These are phyloP conservation scores for Ceratocystis papillata DNA, from an alignment of 2,329 filamentous ascomycete genomes.

Conservation along the genomic window DNA sequence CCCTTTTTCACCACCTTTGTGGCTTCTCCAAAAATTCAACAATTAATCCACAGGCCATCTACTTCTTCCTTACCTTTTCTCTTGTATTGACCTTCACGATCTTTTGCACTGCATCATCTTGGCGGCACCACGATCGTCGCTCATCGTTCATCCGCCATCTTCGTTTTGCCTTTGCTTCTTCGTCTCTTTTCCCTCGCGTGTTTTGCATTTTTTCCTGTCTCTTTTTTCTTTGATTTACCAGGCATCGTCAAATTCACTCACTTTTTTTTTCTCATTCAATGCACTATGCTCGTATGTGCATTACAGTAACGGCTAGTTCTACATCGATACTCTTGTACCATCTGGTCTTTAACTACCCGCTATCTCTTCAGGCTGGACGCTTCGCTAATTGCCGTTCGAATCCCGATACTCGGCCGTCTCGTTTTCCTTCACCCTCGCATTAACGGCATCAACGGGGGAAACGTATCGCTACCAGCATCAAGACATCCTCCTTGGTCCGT, in stretches of 20 bases:
- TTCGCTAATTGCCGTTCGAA: neutral
- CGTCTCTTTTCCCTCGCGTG: neutral
- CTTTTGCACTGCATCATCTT: neutral
- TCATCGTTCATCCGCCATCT: neutral
- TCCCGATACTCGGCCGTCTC: too few species aligned
- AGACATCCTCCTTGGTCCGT: neutral
- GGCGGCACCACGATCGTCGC: too few species aligned
- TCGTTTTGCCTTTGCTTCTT: neutral
- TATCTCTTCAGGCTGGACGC: neutral
- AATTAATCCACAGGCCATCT: neutral
- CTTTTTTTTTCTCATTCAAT: neutral
- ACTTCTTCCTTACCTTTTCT: neutral
- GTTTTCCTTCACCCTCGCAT: too few species aligned
- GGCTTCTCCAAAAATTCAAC: conserved; percentile 1
- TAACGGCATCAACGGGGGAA: neutral
- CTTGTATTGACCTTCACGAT: conserved; percentile 1
- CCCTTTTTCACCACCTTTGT: neutral
- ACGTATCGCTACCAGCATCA: neutral
- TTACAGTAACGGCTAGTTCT: neutral
- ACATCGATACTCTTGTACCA: neutral
- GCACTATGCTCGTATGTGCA: neutral
- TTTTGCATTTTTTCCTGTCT: neutral
- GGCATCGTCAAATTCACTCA: neutral
- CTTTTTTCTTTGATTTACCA: neutral
- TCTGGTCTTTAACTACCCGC: neutral